Evolutionary conservation across 805 yeast species (phyloP), one percentile per base, ranked within the genome.

Genomic region (Candida namnaoensis): DNA sequence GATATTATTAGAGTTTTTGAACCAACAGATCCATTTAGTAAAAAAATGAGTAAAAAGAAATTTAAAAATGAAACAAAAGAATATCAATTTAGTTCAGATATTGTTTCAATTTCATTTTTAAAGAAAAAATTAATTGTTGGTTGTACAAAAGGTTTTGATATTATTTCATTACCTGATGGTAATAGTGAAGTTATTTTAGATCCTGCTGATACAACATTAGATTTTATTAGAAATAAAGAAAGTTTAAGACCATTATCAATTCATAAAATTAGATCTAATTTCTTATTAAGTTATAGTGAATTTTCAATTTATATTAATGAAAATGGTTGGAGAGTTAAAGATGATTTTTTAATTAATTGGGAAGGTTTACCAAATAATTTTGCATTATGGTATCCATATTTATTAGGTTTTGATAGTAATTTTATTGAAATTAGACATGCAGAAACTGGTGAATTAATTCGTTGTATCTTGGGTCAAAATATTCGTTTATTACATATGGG

Each of bases 181-280:
- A 85, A 80, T 45, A 88, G 85, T 62, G 97, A 93, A 62, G 80
- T 93, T 9, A 74, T 93, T 40, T 69, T 93, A 52, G 98, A 93
- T 64, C 96, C 96, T n/a, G 99, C 98, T 1, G 99, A 93, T 57
- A 95, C 98, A 0, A 88, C 97, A 15, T 70, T 93, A 41, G 99
- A 93, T 56, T 93, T 93, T 67, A 97, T 93, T 12, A 86, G 79
- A 44, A 85, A 78, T 45, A 71, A 83, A 45, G 95, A 88, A 60
- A 78, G 80, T 3, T 72, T 91, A 46, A 85, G 86, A 54, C 99
- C 99, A 15, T 76, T 88, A 60, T 88, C 95, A 5, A 88, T 93
- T 45, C 95, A 91, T 59, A 76, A 96, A 46, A 79, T 93, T 44
- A 93, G 91, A 44, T 79, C 82, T 41, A 93, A 90, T 64, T 93